These are phyloP conservation scores for Colletotrichum tanaceti DNA, from an alignment of 2,329 filamentous ascomycete genomes.

Conservation along the genomic window DNA sequence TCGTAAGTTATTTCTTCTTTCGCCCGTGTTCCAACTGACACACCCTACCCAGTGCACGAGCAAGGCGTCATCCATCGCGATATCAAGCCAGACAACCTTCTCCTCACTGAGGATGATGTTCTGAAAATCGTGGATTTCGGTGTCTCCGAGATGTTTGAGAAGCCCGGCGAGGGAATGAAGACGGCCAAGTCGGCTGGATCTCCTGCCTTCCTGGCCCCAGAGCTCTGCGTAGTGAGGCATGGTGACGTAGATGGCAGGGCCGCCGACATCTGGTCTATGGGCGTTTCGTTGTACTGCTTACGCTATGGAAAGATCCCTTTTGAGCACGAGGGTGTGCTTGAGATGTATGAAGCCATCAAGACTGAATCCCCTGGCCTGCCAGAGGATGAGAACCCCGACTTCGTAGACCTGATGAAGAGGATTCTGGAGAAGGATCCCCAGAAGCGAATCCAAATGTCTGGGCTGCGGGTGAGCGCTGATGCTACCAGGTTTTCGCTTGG, in stretches of 20 bases:
- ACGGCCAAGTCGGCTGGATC: slow-evolving; percentile 94
- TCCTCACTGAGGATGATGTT: slow-evolving; percentile 90
- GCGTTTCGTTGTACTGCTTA: slow-evolving; percentile 91
- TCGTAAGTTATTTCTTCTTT: slow-evolving; percentile 61
- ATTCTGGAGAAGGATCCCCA: slow-evolving; percentile 87
- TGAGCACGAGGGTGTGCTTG: slow-evolving; percentile 79
- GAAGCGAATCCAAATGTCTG: slow-evolving; percentile 84
- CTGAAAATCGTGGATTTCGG: slow-evolving; percentile 98
- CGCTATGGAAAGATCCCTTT: slow-evolving; percentile 92
- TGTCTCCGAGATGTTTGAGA: slow-evolving; percentile 99
- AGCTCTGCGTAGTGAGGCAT: slow-evolving; percentile 88
- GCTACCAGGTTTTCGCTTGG: neutral
- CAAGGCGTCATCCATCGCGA: slow-evolving; percentile 96
- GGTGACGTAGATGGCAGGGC: slow-evolving; percentile 89
- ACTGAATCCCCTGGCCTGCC: slow-evolving; percentile 73
- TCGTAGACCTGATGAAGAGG: slow-evolving; percentile 78
- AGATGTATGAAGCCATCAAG: slow-evolving; percentile 90
- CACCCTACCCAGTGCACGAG: slow-evolving; percentile 76
- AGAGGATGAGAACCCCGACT: slow-evolving; percentile 71
- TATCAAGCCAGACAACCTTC: slow-evolving; percentile 96
- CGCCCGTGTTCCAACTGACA: slow-evolving; percentile 21
- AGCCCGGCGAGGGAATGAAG: slow-evolving; percentile 79
- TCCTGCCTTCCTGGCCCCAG: slow-evolving; percentile 92
- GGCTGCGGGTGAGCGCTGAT: slow-evolving; percentile 75
- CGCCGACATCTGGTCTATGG: slow-evolving; percentile 99